Evolutionary conservation across 2,329 filamentous ascomycete species (phyloP), one percentile per base, ranked within the genome.

Genomic region (Lachnellula occidentalis): DNA sequence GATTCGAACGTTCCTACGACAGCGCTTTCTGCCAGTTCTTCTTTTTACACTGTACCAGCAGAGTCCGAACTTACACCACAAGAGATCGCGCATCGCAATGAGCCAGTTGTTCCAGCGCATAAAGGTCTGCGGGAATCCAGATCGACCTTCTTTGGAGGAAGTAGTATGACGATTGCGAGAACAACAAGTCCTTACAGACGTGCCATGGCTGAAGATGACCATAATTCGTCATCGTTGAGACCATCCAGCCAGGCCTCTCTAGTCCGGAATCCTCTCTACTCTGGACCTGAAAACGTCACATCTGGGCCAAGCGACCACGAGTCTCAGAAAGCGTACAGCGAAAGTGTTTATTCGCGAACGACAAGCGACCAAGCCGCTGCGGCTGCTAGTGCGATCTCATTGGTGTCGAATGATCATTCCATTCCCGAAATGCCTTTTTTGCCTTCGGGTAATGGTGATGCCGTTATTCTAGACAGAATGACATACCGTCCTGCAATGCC

Each of bases 111-210:
- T 22, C 51, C 60, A 21, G 57, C 61, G 2, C 56, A 61, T 2
- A 70, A 64, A 42, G 61, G 68, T 0, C 56, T 76, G 5, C 73
- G 72, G 0, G 70, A 76, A 48, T 70, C 74, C 21, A 75, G 72
- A 55, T 78, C 77, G 1, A 74, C 73, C 0, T 78, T 80, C 59
- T 80, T 80, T 59, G 77, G 74, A 1, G 82, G 78, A 45, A 76
- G 77, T 2, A 69, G 72, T 1, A 74, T 73, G 15, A 76, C 79
- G 56, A 67, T 81, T 1, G 81, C 82, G 56, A 73, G 79, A 27
- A 78, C 78, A 0, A 70, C 74, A 24, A 84, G 80, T 51, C 79
- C 80, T 0, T 85, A 78, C 59, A 76, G 80, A 3, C 76, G 76
- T 24, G 77, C 76, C 2, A 62, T 84, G 34, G 60, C 62, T 5